Evolutionary conservation across 2,329 filamentous ascomycete species (phyloP).

Genomic region (Paracamarosporium sp.): DNA sequence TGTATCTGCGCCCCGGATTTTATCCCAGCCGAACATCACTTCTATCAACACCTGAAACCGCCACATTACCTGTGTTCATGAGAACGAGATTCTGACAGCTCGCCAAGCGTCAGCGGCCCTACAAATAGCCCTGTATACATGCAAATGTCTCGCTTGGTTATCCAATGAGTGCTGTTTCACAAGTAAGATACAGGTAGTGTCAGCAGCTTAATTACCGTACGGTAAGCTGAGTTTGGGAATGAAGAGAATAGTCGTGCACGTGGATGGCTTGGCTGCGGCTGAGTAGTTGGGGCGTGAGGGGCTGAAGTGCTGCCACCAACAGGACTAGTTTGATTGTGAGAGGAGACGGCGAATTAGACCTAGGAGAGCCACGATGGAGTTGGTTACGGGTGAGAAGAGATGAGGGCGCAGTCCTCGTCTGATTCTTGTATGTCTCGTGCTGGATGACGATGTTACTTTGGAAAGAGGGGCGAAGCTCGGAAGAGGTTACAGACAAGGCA

Average conservation of each 20-base stretch:
- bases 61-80: not conserved
- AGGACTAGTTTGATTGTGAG: not conserved
- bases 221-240: not conserved
- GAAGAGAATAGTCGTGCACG: not conserved
- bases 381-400: not conserved
- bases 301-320: conserved; percentile 3
- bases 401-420: not conserved
- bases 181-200: not conserved
- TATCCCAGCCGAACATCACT: not conserved
- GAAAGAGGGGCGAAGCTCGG: not conserved
- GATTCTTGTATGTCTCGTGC: not conserved
- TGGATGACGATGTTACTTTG: not conserved
- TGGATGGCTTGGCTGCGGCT: conserved; percentile 3
- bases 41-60: not conserved
- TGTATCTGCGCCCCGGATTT: not conserved
- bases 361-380: not conserved
- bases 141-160: not conserved
- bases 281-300: not conserved
- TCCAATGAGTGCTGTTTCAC: not conserved
- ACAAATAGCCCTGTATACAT: not conserved
- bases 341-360: not conserved
- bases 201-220: not conserved
- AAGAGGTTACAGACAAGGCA: not conserved
- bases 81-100: not conserved
- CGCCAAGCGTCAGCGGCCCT: conserved; percentile 6